Evolutionary conservation across 2,329 filamentous ascomycete species (phyloP).

Genomic region (Fusarium armeniacum): DNA sequence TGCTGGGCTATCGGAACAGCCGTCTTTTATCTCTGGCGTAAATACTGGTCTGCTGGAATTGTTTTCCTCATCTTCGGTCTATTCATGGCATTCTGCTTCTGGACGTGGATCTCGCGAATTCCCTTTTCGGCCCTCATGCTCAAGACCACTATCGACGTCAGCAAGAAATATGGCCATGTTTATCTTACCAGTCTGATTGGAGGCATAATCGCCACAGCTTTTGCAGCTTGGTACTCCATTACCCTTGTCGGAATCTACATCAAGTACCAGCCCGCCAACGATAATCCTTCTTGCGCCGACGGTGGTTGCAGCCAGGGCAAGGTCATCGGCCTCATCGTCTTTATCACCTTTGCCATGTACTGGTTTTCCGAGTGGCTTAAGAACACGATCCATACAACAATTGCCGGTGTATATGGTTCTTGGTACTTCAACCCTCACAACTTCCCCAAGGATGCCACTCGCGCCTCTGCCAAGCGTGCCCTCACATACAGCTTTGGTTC

Average conservation of each 20-base stretch:
- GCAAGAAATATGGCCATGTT: slow-evolving; percentile 86
- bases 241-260: slow-evolving; percentile 90
- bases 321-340: slow-evolving; percentile 87
- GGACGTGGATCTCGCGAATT: slow-evolving; percentile 89
- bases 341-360: slow-evolving; percentile 91
- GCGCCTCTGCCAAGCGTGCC: slow-evolving; percentile 84
- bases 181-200: slow-evolving; percentile 89
- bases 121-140: slow-evolving; percentile 94
- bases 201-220: slow-evolving; percentile 79
- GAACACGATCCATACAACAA: slow-evolving; percentile 89
- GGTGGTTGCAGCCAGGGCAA: slow-evolving; percentile 79
- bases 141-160: slow-evolving; percentile 85
- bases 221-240: slow-evolving; percentile 87
- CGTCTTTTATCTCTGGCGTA: slow-evolving; percentile 83
- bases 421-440: slow-evolving; percentile 87
- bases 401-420: slow-evolving; percentile 89
- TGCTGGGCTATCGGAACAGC: slow-evolving; percentile 86
- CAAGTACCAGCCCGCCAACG: slow-evolving; percentile 77
- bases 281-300: slow-evolving; percentile 67
- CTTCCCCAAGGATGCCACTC: slow-evolving; percentile 82
- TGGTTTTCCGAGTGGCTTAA: slow-evolving; percentile 96
- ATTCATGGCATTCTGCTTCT: slow-evolving; percentile 86
- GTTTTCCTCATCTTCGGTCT: slow-evolving; percentile 83
- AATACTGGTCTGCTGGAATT: slow-evolving; percentile 87
- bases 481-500: slow-evolving; percentile 94